Conservation (phyloP, 1,139 yeast species). For the Diutina ranongensis region DNA sequence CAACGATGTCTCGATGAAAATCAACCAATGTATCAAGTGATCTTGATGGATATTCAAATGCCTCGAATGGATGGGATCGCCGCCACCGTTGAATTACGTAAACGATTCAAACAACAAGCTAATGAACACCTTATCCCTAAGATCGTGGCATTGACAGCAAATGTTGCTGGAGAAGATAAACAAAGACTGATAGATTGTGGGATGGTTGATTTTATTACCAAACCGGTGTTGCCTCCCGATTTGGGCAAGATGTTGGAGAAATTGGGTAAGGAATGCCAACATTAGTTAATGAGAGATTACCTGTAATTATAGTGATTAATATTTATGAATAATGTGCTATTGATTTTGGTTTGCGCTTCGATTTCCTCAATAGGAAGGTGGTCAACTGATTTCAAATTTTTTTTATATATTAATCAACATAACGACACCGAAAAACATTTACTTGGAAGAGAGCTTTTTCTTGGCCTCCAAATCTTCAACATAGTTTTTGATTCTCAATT, state of each 20-base stretch:
- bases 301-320: too few species aligned
- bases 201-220: slow-evolving; percentile 44
- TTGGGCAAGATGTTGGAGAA: slow-evolving; percentile 22
- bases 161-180: slow-evolving; percentile 46
- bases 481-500: slow-evolving; percentile 16
- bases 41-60: slow-evolving; percentile 47
- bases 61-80: slow-evolving; percentile 43
- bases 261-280: slow-evolving; percentile 16
- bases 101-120: slow-evolving; percentile 15
- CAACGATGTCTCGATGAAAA: slow-evolving; percentile 17
- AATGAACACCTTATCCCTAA: slow-evolving; percentile 24
- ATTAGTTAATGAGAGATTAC: too few species aligned
- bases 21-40: slow-evolving; percentile 30
- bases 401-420: too few species aligned
- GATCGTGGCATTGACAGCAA: slow-evolving; percentile 44
- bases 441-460: too few species aligned
- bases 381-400: too few species aligned
- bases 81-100: slow-evolving; percentile 26
- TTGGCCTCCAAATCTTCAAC: slow-evolving; percentile 8
- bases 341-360: too few species aligned
- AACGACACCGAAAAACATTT: too few species aligned
- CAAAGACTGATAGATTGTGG: slow-evolving; percentile 37
- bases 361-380: too few species aligned
- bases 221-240: slow-evolving; percentile 42
- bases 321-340: too few species aligned